Conservation (phyloP, 1,284 basidiomycete species). For the Leccinum griseonigrum region DNA sequence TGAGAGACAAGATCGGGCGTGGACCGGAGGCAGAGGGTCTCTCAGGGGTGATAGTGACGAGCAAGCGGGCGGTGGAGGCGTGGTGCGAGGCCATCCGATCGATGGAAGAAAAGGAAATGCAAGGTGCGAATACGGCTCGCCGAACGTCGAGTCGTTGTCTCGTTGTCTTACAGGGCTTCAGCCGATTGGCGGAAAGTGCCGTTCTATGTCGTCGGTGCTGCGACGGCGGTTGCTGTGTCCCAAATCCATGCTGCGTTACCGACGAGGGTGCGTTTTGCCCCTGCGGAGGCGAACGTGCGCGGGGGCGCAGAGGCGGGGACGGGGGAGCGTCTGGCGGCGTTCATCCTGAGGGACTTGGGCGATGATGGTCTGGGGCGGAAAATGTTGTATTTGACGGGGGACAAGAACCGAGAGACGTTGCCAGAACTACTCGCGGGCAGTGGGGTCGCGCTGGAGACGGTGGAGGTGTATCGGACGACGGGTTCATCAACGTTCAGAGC, state of each 20-base stretch:
- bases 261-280: slow-evolving; percentile 28
- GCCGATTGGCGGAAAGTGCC: slow-evolving; percentile 51
- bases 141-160: neutral
- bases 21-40: slow-evolving; percentile 38
- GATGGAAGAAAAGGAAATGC: slow-evolving; percentile 1
- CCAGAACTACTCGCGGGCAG: slow-evolving; percentile 47
- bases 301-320: slow-evolving; percentile 50
- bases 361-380: slow-evolving; percentile 25
- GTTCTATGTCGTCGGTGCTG: slow-evolving; percentile 74
- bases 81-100: slow-evolving; percentile 48
- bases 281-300: slow-evolving; percentile 24
- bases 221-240: slow-evolving; percentile 50
- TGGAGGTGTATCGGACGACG: slow-evolving; percentile 69
- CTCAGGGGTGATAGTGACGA: slow-evolving; percentile 69
- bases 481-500: slow-evolving; percentile 51
- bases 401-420: slow-evolving; percentile 77
- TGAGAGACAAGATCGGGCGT: slow-evolving; percentile 41
- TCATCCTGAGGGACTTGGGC: slow-evolving; percentile 51
- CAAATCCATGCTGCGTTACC: slow-evolving; percentile 35
- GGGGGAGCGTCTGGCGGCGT: slow-evolving; percentile 61
- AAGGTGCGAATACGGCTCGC: slow-evolving; percentile 15
- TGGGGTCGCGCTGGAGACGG: slow-evolving; percentile 42
- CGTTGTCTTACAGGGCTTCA: slow-evolving; percentile 3
- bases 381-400: slow-evolving; percentile 74
- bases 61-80: slow-evolving; percentile 67